Base-by-base conservation (phyloP, 495 filamentous ascomycete species). In the Stereocaulon alpinum region DNA sequence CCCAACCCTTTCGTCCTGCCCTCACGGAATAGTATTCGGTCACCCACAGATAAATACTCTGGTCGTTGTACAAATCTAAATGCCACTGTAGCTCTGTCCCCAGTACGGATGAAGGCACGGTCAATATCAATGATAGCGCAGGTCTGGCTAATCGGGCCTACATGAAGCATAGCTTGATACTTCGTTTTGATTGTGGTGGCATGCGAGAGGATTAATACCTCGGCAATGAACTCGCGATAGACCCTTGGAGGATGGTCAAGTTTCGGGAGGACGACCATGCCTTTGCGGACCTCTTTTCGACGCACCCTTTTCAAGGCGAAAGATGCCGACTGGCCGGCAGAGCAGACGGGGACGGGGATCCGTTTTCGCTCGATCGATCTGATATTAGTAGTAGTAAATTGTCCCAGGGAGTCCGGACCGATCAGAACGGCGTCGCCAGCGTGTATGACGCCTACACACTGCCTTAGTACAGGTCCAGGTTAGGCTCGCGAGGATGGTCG, bases 81-180 rank as follows among this genome's bases (percentile, higher is more conserved):
- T 1, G 93, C 93, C 15, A 97, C 94, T 0, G 81, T 79, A 9
- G 94, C 93, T 30, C 93, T 78, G 70, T 98, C 93, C 5, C 93
- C 93, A 0, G 94, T 96, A 14, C 93, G 80, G 65, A 98, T 95
- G 65, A 90, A 94, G 22, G 87, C 86, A n/a, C 92, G 85, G 67
- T 98, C 93, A 59, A 98, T 94, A 66, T 96, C 93, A 64, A 98
- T 96, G 66, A 98, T 96, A 7, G 90, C 84, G 64, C 94, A 97
- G 0, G 93, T 98, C 72, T 98, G 93, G 58, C 85, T 89, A 55
- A 98, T 88, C 1, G 93, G 88, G 9, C 93, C 93, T 20, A 98
- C 93, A 66, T 98, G 93, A 22, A 98, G 80, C 93, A 98, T 98
- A 6, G 93, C 94, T 71, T 98, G 93, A 68, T 98, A 98, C 66